These are phyloP conservation scores for Pythium vanterpoolii DNA, from an alignment of 352 stramenopile species.

Conservation along the genomic window DNA sequence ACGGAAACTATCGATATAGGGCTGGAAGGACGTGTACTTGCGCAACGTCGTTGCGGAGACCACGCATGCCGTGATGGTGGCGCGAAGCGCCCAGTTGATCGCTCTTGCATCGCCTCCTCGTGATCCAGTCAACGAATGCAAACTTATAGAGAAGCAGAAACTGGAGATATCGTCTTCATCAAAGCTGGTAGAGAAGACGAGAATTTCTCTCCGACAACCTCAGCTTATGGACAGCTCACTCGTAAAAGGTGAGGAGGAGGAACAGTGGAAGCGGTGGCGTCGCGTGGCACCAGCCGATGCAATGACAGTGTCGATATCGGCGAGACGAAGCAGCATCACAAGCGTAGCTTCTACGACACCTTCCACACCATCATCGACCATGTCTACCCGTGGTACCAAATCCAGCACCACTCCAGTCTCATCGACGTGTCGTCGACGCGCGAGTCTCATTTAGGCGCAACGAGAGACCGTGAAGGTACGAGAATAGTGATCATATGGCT, in stretches of 20 bases:
- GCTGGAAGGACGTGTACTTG: constrained; percentile 56
- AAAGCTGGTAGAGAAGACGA: background rate
- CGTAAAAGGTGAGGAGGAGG: constrained; percentile 5
- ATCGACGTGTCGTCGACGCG: constrained; percentile 1
- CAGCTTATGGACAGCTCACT: background rate
- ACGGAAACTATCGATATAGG: constrained; percentile 18
- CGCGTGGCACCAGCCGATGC: constrained; percentile 15
- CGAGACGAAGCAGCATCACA: constrained; percentile 2
- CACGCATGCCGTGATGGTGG: constrained; percentile 65
- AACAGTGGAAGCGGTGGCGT: constrained; percentile 34
- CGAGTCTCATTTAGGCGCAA: background rate
- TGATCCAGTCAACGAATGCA: background rate
- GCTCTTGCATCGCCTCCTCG: background rate
- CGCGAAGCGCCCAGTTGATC: constrained; percentile 15
- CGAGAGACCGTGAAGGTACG: background rate
- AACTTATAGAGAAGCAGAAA: too few relatives aligned
- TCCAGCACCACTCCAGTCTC: background rate
- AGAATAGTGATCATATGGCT: too few relatives aligned
- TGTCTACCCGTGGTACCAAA: background rate
- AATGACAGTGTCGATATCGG: background rate
- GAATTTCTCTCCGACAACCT: background rate
- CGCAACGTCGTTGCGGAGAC: constrained; percentile 45
- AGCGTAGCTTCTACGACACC: background rate
- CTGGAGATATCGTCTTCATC: background rate
- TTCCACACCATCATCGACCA: background rate